These are phyloP conservation scores for Cercospora sojina DNA, from an alignment of 2,329 filamentous ascomycete species.

Conservation along the genomic window DNA sequence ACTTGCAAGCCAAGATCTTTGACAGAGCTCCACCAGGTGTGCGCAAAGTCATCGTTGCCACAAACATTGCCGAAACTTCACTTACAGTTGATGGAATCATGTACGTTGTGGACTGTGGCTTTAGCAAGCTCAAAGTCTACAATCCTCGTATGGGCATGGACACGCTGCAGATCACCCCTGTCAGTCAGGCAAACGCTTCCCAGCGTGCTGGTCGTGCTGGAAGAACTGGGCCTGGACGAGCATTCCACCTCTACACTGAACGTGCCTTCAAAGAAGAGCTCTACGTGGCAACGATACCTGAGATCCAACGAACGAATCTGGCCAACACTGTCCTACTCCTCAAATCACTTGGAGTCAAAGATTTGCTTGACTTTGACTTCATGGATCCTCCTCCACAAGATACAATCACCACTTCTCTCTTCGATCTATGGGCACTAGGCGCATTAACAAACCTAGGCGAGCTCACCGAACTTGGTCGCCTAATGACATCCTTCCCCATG, in stretches of 20 bases:
- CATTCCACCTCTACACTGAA: constrained; percentile 91
- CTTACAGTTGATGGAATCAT: constrained; percentile 98
- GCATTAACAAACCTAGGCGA: constrained; percentile 92
- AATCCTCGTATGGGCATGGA: constrained; percentile 99
- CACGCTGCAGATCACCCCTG: constrained; percentile 93
- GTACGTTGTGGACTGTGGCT: constrained; percentile 96
- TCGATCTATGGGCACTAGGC: constrained; percentile 94
- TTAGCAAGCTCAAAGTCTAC: constrained; percentile 97
- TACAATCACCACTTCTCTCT: constrained; percentile 93
- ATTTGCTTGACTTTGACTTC: constrained; percentile 94
- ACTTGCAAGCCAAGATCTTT: constrained; percentile 96
- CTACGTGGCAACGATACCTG: constrained; percentile 94
- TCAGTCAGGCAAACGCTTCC: constrained; percentile 92
- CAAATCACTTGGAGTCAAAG: constrained; percentile 91
- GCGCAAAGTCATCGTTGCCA: constrained; percentile 95
- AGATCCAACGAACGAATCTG: constrained; percentile 95
- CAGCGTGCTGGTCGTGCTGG: constrained; percentile 93
- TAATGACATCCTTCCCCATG: constrained; percentile 98
- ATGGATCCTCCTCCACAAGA: constrained; percentile 99
- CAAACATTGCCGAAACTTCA: constrained; percentile 97
- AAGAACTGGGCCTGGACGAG: constrained; percentile 90
- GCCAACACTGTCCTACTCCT: constrained; percentile 91
- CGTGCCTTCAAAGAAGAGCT: constrained; percentile 93
- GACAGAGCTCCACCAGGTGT: constrained; percentile 86
- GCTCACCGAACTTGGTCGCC: constrained; percentile 78